phyloP scores from a whole-genome alignment of 257 asterid genomes.

The Penstemon barbatus region DNA sequence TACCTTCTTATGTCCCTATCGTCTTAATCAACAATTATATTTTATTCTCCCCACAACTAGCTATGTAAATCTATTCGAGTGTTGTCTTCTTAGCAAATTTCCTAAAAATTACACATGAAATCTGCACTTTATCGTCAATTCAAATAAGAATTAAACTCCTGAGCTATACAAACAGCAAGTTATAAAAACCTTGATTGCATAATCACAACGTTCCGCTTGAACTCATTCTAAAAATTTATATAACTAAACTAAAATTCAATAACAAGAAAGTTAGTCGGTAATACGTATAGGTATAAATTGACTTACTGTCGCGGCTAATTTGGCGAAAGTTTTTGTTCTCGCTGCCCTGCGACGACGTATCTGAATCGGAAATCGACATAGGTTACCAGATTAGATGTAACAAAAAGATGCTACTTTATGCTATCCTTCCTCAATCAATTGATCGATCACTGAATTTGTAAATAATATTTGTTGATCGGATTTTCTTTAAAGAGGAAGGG shows the following conservation, averaged over 20 bases:
- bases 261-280: no score
- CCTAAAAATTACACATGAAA: no score
- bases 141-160: no score
- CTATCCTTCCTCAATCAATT: neutral
- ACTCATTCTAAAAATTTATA: no score
- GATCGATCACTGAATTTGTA: neutral
- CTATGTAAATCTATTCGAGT: neutral
- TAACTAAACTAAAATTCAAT: no score
- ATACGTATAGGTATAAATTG: neutral
- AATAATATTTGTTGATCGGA: conserved; percentile 2
- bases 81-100: no score
- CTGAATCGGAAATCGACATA: conserved; percentile 69
- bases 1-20: neutral
- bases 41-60: neutral
- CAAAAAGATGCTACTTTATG: neutral
- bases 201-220: no score
- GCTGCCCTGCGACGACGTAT: conserved; percentile 59
- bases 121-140: no score
- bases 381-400: neutral
- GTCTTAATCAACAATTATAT: neutral
- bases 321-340: conserved; percentile 62
- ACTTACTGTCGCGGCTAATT: conserved; percentile 63
- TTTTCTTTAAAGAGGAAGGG: neutral
- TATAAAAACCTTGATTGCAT: no score
- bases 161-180: no score